phyloP scores from a whole-genome alignment of 2,329 filamentous ascomycete genomes.

The Venturia nashicola region DNA sequence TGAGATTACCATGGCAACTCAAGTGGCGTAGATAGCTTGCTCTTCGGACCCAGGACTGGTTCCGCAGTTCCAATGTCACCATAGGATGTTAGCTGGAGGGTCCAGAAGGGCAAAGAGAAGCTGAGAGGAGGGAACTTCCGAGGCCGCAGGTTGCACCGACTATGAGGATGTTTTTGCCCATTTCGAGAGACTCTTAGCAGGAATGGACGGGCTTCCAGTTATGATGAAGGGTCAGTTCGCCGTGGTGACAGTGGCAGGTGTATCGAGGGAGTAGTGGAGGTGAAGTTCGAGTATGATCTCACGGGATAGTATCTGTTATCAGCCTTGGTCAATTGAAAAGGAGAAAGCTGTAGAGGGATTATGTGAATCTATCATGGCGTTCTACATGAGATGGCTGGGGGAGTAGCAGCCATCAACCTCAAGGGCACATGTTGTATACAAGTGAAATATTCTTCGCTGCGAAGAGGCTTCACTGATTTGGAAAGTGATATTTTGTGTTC shows the following conservation, averaged over 20 bases:
- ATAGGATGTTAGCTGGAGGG: constrained; percentile 11
- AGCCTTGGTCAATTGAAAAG: background rate
- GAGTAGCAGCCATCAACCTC: too few species aligned
- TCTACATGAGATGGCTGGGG: too few species aligned
- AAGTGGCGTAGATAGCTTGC: constrained; percentile 47
- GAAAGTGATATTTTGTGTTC: too few species aligned
- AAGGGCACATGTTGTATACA: too few species aligned
- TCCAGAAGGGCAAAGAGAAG: too few species aligned
- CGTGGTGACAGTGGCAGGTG: background rate
- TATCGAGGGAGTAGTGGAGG: background rate
- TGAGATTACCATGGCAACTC: constrained; percentile 49
- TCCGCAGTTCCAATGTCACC: constrained; percentile 61
- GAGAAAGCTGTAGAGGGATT: background rate
- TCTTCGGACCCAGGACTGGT: constrained; percentile 43
- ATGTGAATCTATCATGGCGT: background rate
- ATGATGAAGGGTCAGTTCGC: background rate
- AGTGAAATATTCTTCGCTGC: too few species aligned
- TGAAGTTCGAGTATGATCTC: background rate
- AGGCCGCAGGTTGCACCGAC: constrained; percentile 58
- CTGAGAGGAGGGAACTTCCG: constrained; percentile 46
- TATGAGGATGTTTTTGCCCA: constrained; percentile 38
- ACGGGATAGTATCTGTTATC: background rate
- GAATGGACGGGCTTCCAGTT: background rate
- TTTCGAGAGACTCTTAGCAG: background rate
- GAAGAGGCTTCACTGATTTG: too few species aligned